These are phyloP conservation scores for Pestalotiopsis sp. DNA, from an alignment of 2,329 filamentous ascomycete species.

Conservation along the genomic window DNA sequence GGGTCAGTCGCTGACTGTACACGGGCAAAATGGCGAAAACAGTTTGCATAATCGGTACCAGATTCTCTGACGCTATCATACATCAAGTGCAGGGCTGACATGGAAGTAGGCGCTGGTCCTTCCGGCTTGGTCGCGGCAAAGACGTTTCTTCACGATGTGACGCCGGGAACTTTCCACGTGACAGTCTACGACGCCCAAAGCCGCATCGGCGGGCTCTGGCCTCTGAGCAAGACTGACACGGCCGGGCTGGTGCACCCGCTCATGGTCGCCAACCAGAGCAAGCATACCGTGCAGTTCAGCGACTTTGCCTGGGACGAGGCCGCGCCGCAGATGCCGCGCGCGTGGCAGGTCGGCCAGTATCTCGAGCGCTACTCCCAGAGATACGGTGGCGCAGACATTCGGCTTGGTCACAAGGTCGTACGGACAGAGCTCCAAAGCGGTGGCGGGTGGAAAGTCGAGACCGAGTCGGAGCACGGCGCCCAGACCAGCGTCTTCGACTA, in stretches of 20 bases:
- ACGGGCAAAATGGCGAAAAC: slow-evolving; percentile 43
- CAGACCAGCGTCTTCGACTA: slow-evolving; percentile 66
- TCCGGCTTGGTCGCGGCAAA: slow-evolving; percentile 74
- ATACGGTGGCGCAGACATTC: slow-evolving; percentile 53
- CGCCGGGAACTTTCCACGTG: slow-evolving; percentile 62
- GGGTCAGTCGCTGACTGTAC: neutral
- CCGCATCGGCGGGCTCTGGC: slow-evolving; percentile 80
- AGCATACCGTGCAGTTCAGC: slow-evolving; percentile 73
- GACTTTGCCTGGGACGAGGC: slow-evolving; percentile 71
- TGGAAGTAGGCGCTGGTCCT: slow-evolving; percentile 63
- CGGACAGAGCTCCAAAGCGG: slow-evolving; percentile 37
- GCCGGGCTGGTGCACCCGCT: slow-evolving; percentile 63
- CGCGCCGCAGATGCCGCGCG: slow-evolving; percentile 70
- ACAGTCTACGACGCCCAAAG: slow-evolving; percentile 70
- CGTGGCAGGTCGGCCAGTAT: slow-evolving; percentile 78
- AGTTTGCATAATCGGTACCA: slow-evolving; percentile 55
- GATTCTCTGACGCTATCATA: neutral
- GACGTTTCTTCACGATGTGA: slow-evolving; percentile 65
- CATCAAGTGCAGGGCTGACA: slow-evolving; percentile 13
- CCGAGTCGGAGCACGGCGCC: slow-evolving; percentile 35
- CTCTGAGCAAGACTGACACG: slow-evolving; percentile 51
- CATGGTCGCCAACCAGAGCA: slow-evolving; percentile 75
- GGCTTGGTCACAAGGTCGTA: slow-evolving; percentile 52
- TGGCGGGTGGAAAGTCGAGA: slow-evolving; percentile 44
- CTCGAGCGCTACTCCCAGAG: slow-evolving; percentile 64